A percentile compares a stretch with the other conserved stretches of the same genome.
phyloP scores from a whole-genome alignment of 331 rosid species.

The Dryas integrifolia region DNA sequence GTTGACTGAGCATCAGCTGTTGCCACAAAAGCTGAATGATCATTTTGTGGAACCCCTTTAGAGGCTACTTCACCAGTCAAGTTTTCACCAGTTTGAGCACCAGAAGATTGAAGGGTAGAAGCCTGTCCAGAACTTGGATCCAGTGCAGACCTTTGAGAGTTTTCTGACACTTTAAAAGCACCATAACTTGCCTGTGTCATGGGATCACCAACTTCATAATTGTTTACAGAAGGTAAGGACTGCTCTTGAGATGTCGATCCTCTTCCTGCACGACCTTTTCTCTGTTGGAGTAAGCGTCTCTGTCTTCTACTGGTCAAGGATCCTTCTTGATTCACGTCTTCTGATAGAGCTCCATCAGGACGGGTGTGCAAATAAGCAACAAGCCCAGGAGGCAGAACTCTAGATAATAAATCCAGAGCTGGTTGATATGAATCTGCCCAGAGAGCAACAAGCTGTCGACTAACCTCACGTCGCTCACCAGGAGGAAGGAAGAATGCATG shows the following conservation, averaged over 20 bases:
- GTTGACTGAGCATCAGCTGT: constrained; percentile 45
- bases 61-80: constrained; percentile 39
- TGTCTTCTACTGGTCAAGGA: constrained; percentile 71
- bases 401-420: constrained; percentile 80
- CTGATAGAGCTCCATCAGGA: constrained; percentile 60
- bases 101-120: constrained; percentile 54
- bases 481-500: constrained; percentile 88
- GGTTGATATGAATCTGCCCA: constrained; percentile 99
- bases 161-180: constrained; percentile 44
- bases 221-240: constrained; percentile 51
- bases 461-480: constrained; percentile 93
- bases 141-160: constrained; percentile 39
- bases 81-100: constrained; percentile 53
- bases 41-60: constrained; percentile 46
- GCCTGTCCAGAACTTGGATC: constrained; percentile 56
- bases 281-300: constrained; percentile 77
- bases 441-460: constrained; percentile 97
- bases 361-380: constrained; percentile 98
- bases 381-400: constrained; percentile 97
- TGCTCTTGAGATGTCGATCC: constrained; percentile 72
- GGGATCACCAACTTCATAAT: constrained; percentile 64
- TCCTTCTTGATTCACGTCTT: constrained; percentile 67
- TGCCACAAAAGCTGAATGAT: constrained; percentile 42
- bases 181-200: constrained; percentile 49
- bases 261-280: constrained; percentile 82